Percentiles rank a stretch among this genome's conserved stretches.
Evolutionary conservation across 192 early-diverging fungal genomes (phyloP).

Genomic region (Backusella morwellensis): DNA sequence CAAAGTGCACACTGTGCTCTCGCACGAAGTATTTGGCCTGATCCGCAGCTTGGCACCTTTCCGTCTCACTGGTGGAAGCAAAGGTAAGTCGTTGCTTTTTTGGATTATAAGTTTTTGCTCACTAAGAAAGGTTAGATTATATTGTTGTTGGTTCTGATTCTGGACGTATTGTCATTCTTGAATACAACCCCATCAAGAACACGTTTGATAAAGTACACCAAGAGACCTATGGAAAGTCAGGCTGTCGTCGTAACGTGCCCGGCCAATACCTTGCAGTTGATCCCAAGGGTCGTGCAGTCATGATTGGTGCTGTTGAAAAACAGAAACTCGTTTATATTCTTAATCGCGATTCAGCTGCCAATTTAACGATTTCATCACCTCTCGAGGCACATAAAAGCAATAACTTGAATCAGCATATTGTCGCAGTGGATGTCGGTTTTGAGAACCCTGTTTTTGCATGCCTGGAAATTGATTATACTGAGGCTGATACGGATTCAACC

Average conservation of each 20-base stretch:
- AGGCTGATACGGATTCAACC: slow-evolving; percentile 73
- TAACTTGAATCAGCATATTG: slow-evolving; percentile 74
- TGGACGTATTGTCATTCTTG: slow-evolving; percentile 85
- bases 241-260: slow-evolving; percentile 83
- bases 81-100: slow-evolving; percentile 58
- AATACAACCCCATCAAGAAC: slow-evolving; percentile 77
- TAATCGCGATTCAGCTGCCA: slow-evolving; percentile 84
- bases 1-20: slow-evolving; percentile 69
- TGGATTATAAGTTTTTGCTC: background rate
- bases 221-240: slow-evolving; percentile 94
- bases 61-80: slow-evolving; percentile 83
- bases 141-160: slow-evolving; percentile 89
- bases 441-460: slow-evolving; percentile 98
- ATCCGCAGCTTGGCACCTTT: slow-evolving; percentile 84
- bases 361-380: slow-evolving; percentile 90
- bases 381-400: slow-evolving; percentile 88
- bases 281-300: slow-evolving; percentile 94
- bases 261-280: slow-evolving; percentile 96
- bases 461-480: slow-evolving; percentile 84
- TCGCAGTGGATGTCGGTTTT: slow-evolving; percentile 95
- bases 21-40: slow-evolving; percentile 80
- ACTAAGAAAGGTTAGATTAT: slow-evolving; percentile 65
- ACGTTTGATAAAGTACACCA: slow-evolving; percentile 80
- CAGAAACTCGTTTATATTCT: slow-evolving; percentile 96
- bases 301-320: slow-evolving; percentile 93